Base-by-base conservation (phyloP, 495 filamentous ascomycete genomes). In the Lichina pygmaea region DNA sequence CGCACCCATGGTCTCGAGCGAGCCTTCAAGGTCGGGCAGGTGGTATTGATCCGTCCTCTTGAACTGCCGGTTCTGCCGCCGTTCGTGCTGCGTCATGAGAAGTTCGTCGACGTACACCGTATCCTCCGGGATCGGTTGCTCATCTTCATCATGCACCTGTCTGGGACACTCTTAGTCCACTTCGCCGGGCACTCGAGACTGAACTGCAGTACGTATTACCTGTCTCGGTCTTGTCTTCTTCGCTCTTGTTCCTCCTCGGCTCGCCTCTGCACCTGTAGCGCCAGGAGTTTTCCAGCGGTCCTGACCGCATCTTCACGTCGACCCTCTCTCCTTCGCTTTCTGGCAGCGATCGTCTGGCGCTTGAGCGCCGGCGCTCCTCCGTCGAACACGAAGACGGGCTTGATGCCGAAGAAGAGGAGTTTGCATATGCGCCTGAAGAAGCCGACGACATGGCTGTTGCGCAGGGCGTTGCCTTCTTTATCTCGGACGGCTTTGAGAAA, bases 381-480 rank as follows among this genome's bases (percentile, higher is more conserved):
- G 62, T 97, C 89, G 55, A 97, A 97, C 30, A 97, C 86, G 60
- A 97, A 97, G 30, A 97, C 85, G 0, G 89, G 89, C 48, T 75
- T 81, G 55, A 97, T 91, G n/a, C 89, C 89, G 54, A 86, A 81
- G 66, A 81, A 95, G 0, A 97, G 67, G 6, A 97, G 69, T 57
- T 97, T 97, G 67, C 86, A 94, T 52, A 97, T 93, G 34, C 89
- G 74, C 34, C 86, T 79, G 63, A 94, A 97, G 72, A 97, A 97
- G 32, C 91, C 89, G 42, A 97, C 81, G 48, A 97, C 68, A 52
- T 97, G 89, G 13, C 77, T 81, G 60, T 93, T 97, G 45, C 85
- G 81, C 31, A 97, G 70, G 1, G 89, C 91, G 55, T 97, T 93
- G 37, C 89, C 89, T 62, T 97, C 89, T 54, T 93, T 92, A 60